Base-by-base conservation (phyloP, 225 moss, liverwort and hornwort genomes). In the Anthoceros angustus region DNA sequence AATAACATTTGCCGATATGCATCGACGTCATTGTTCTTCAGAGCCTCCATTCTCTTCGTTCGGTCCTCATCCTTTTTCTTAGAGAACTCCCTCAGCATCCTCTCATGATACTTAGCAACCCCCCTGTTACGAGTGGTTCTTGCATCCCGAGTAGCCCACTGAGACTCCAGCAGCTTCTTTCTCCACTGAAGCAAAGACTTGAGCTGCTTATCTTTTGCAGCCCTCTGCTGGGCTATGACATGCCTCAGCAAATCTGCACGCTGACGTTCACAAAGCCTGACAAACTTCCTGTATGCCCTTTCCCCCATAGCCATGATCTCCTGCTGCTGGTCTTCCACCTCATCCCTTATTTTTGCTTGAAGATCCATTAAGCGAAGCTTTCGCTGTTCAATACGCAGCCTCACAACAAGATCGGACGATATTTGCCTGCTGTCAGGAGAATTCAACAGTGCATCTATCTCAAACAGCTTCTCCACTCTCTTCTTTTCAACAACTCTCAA, bases 301-400 rank as follows among this genome's bases (percentile, higher is more conserved):
- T 98, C 98, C 32, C 98, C 98, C 98, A 92, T 87, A 12, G 87
- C 87, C 98, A 98, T 98, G 55, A 98, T 98, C 81, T 98, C 98
- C 70, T 92, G 92, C 67, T 98, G 98, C 65, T 98, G 98, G 72
- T 98, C 98, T 76, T 98, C 98, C 21, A 98, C 87, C 66, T 92
- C 98, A 73, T 98, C 98, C 71, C 98, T 77, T 41, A 98, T 72
- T 69, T 79, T 85, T 42, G 87, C 77, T 80, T 98, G 98, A 66
- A 98, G 79, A 71, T 98, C 92, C 89, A 98, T 87, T 64, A 98
- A 71, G 40, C 79, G 77, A 65, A 98, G 73, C 73, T 92, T 92
- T 73, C 87, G 85, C 82, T 92, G 92, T 65, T 98, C 98, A 66
- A 92, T 92, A 39, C 98, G 84, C 72, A 98, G 79, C 63, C 83